Evolutionary conservation across 352 stramenopile species (phyloP).

Genomic region (Stephanocyclus meneghinianus): DNA sequence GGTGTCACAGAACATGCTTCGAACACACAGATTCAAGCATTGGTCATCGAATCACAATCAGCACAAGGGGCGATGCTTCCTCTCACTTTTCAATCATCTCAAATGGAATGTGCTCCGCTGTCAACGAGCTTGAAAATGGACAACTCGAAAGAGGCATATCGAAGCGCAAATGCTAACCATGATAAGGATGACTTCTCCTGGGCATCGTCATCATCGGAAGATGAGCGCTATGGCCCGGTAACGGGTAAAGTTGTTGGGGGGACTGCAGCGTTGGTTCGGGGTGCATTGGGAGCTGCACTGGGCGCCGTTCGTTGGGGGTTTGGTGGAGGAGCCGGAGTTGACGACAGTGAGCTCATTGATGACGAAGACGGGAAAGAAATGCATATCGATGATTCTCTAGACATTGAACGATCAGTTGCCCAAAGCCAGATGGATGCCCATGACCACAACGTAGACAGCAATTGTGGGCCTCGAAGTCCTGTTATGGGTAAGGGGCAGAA

Average conservation of each 20-base stretch:
- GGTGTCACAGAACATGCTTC: not conserved
- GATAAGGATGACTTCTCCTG: conserved; percentile 11
- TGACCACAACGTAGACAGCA: conserved; percentile 1
- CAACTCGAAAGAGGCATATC: not conserved
- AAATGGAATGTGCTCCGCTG: conserved; percentile 24
- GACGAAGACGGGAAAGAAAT: conserved; percentile 17
- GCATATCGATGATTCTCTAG: conserved; percentile 14
- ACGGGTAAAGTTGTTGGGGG: conserved; percentile 44
- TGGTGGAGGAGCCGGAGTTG: conserved; percentile 17
- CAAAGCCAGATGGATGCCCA: not conserved
- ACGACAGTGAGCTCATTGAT: conserved; percentile 7
- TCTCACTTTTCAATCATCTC: conserved; percentile 35
- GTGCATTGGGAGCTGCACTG: conserved; percentile 50
- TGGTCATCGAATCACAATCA: conserved; percentile 23
- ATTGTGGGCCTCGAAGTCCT: conserved; percentile 26
- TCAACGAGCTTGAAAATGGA: not conserved
- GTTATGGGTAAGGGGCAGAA: conserved; percentile 39
- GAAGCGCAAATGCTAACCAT: conserved; percentile 1
- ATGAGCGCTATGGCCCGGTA: conserved; percentile 33
- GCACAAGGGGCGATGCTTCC: conserved; percentile 13
- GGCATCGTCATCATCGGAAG: conserved; percentile 24
- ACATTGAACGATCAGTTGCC: conserved; percentile 15
- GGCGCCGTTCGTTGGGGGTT: conserved; percentile 57
- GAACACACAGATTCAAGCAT: conserved; percentile 11
- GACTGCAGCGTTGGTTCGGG: conserved; percentile 58